Base-by-base conservation (phyloP, 2,329 filamentous ascomycete species). In the Beauveria asiatica region DNA sequence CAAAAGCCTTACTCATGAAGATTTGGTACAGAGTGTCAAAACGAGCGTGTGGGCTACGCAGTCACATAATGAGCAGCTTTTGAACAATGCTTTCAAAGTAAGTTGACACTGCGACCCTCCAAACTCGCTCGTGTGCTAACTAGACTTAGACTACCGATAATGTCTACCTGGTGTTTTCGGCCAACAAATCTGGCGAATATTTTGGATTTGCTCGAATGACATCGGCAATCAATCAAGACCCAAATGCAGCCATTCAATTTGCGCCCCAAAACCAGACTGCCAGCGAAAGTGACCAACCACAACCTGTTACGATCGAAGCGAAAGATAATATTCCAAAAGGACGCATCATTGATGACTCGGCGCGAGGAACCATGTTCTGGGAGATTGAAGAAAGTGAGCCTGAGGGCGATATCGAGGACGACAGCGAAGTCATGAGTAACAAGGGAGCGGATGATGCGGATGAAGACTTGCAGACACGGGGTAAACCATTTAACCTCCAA, bases 321-420 rank as follows among this genome's bases (percentile, higher is more conserved):
- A 95, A 88, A 0, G 85, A 89, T 52, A 87, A 81, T 56, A 88
- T 89, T 3, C 92, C 92, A 0, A 87, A 83, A 67, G 93, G 93
- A 25, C 85, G 86, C 59, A 95, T 97, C 61, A 93, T 97, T 51
- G 91, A 96, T 68, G 93, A 97, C 70, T 92, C 90, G 4, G 88
- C 90, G 0, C 83, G 93, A n/a, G 93, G 93, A 0, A 97, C 92
- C 0, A 96, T 97, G 45, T 97, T 97, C 68, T 97, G 93, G 93
- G 93, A 97, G 72, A 87, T 87, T 7, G 87, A 93, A 54, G 73
- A 79, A 37, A 83, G 83, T 0, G 85, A 85, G 1, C 68, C 70
- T 1, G 72, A 73, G 49, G 78, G 74, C 9, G 75, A 75, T 21
- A 67, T 67, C 3, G 80, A 81, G n/a, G 78, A 78, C 5, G 73